Evolutionary conservation across 192 early-diverging fungal genomes (phyloP).

Genomic region (Glomus cerebriforme): DNA sequence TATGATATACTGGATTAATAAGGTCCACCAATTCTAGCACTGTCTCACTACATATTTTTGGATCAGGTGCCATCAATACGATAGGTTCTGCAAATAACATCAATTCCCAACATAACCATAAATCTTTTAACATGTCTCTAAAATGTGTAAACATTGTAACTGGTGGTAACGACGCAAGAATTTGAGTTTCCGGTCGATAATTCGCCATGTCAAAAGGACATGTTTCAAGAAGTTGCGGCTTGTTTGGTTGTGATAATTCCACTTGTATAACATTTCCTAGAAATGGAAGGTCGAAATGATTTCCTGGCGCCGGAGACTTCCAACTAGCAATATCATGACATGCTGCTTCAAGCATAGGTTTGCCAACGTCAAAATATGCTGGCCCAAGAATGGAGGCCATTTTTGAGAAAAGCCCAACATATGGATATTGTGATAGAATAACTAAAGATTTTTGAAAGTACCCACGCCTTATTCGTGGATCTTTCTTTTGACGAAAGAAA

Average conservation of each 20-base stretch:
- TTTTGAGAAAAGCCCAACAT: conserved; percentile 81
- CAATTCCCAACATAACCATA: conserved; percentile 95
- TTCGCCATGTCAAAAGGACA: conserved; percentile 66
- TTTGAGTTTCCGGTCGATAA: conserved; percentile 69
- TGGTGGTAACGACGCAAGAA: conserved; percentile 66
- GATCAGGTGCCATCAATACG: conserved; percentile 86
- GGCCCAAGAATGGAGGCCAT: conserved; percentile 76
- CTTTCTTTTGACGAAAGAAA: conserved; percentile 91
- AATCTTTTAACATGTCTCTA: conserved; percentile 72
- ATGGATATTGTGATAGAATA: conserved; percentile 85
- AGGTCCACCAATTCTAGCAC: conserved; percentile 84
- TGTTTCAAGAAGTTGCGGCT: conserved; percentile 75
- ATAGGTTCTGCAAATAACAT: conserved; percentile 90
- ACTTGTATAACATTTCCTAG: conserved; percentile 69
- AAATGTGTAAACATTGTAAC: conserved; percentile 79
- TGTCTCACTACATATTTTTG: conserved; percentile 82
- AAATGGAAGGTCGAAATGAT: conserved; percentile 73
- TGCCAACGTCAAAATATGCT: conserved; percentile 78
- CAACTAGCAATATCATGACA: conserved; percentile 78
- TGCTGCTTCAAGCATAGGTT: conserved; percentile 77
- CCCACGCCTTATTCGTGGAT: conserved; percentile 81
- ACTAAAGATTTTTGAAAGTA: conserved; percentile 92
- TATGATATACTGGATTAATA: conserved; percentile 79
- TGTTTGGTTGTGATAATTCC: conserved; percentile 63
- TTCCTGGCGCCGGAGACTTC: conserved; percentile 63